Conservation (phyloP, 306 rosid species). For the Heteromeles arbutifolia region DNA sequence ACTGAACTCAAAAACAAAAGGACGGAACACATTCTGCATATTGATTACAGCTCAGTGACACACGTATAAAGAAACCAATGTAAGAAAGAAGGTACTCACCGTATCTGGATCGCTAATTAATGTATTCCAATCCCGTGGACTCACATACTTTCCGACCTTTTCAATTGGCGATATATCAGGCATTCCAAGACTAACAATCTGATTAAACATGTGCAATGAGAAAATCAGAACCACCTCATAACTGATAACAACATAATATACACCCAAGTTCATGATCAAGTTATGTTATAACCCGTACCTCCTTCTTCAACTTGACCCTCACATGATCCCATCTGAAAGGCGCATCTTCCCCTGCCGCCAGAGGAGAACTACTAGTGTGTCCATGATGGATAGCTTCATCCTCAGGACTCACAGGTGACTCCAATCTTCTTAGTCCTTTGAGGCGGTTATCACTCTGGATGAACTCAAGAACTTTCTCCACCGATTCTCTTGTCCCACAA, state of each 20-base stretch:
- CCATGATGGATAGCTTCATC: conserved; percentile 93
- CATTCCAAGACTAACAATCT: conserved; percentile 97
- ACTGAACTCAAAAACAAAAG: neutral
- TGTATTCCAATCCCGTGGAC: conserved; percentile 76
- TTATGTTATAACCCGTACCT: conserved; percentile 33
- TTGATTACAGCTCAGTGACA: neutral
- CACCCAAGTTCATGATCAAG: neutral
- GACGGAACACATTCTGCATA: neutral
- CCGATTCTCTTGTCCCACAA: conserved; percentile 68
- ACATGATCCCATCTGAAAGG: conserved; percentile 98
- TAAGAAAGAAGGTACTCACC: conserved; percentile 34
- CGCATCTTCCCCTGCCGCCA: conserved; percentile 83
- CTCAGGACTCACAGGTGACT: conserved; percentile 88
- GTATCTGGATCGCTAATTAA: conserved; percentile 74
- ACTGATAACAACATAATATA: neutral
- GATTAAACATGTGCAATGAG: conserved; percentile 11
- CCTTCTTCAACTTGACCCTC: conserved; percentile 94
- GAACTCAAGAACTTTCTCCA: conserved; percentile 67
- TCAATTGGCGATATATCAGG: conserved; percentile 68
- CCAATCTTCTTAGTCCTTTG: conserved; percentile 60
- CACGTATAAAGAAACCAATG: neutral
- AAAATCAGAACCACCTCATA: neutral
- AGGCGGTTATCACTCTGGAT: conserved; percentile 56
- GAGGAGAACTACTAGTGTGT: conserved; percentile 71
- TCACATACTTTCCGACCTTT: conserved; percentile 74